Evolutionary conservation across 1,284 basidiomycete genomes (phyloP).

Genomic region (Coniferiporia sulphurascens): DNA sequence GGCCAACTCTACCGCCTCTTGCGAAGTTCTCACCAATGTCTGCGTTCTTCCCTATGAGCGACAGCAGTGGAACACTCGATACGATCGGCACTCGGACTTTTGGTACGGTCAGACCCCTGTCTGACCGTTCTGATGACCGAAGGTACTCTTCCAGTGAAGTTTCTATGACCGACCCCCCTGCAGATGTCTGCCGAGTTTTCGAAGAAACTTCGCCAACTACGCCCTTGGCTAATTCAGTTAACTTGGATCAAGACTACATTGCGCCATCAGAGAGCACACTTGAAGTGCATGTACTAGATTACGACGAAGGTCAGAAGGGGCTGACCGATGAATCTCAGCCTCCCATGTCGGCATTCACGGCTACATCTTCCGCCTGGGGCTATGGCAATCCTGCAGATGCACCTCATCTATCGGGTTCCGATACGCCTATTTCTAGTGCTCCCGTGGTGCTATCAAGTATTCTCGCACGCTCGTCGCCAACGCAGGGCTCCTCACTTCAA

Average conservation of each 20-base stretch:
- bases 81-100: slow-evolving; percentile 12
- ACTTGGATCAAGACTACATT: not conserved
- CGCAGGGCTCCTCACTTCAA: not conserved
- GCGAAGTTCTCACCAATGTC: slow-evolving; percentile 18
- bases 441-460: too few species aligned
- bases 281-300: slow-evolving; percentile 9
- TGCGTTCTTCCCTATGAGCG: slow-evolving; percentile 18
- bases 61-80: slow-evolving; percentile 7
- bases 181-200: not conserved
- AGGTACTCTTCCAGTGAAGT: not conserved
- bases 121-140: not conserved
- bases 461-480: not conserved
- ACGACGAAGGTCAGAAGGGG: slow-evolving; percentile 6
- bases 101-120: not conserved
- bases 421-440: too few species aligned
- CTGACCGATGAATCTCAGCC: slow-evolving; percentile 19
- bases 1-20: slow-evolving; percentile 8
- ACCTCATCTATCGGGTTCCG: not conserved
- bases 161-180: not conserved
- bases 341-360: slow-evolving; percentile 24
- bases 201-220: not conserved
- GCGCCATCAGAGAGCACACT: slow-evolving; percentile 3
- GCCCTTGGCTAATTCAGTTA: not conserved
- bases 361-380: slow-evolving; percentile 15
- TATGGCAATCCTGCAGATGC: not conserved